A percentile compares a stretch with the other conserved stretches of the same genome.
Conservation (phyloP, 148 eudicot genomes). For the Linanthus parryae region DNA sequence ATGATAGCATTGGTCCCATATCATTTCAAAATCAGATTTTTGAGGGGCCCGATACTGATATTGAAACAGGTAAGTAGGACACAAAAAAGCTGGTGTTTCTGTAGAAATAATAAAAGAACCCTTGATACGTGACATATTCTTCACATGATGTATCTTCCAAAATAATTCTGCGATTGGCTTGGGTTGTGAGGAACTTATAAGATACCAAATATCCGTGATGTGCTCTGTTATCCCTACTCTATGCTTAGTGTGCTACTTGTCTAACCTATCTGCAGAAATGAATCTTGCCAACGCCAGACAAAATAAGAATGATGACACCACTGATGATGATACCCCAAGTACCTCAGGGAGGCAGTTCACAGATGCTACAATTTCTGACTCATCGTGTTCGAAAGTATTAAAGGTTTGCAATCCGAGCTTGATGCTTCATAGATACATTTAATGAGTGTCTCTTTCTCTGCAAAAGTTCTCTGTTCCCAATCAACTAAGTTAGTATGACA, state of each 20-base stretch:
- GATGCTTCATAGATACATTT: no score
- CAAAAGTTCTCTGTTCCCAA: no score
- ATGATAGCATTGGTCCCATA: conserved; percentile 69
- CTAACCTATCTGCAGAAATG: conserved; percentile 51
- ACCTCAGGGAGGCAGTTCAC: conserved; percentile 81
- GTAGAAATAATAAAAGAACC: no score
- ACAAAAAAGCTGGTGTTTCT: no score
- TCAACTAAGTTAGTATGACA: no score
- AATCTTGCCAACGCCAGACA: conserved; percentile 81
- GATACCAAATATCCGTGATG: not conserved
- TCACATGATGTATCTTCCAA: no score
- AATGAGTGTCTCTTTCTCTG: no score
- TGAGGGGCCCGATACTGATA: conserved; percentile 98
- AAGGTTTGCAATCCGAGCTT: conserved; percentile 24
- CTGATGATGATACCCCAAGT: conserved; percentile 77
- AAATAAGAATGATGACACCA: conserved; percentile 53
- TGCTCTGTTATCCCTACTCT: not conserved
- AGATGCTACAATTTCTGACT: conserved; percentile 35
- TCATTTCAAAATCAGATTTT: conserved; percentile 79
- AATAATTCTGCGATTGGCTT: not conserved
- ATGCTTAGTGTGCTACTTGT: conserved; percentile 8
- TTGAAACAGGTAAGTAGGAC: conserved; percentile 71
- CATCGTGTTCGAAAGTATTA: conserved; percentile 20
- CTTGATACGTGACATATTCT: no score
- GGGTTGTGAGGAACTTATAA: not conserved